Evolutionary conservation across 2,329 filamentous ascomycete species (phyloP), one percentile per base, ranked within the genome.

Genomic region (Paecilomyces niveus): DNA sequence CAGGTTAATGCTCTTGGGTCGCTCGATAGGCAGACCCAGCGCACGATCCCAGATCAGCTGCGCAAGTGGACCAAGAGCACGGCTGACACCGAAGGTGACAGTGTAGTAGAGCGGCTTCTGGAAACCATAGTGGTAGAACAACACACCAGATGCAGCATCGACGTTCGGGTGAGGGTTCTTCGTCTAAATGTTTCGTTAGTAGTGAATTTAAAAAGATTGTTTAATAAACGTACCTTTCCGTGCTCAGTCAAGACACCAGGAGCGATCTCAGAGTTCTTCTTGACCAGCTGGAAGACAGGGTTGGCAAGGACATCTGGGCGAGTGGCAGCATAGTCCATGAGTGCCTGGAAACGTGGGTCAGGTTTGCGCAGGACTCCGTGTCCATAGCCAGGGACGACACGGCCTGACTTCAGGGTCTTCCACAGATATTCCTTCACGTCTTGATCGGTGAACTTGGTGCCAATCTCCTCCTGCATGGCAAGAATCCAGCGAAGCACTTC

Each of bases 81-180:
- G 80, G 72, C 82, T 85, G 53, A 88, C 85, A 66, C 85, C 85
- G 66, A 88, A 88, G 5, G 85, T 86, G 9, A 85, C 85, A 15
- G 85, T 88, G 80, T 97, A 99, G 82, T 97, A 99, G 10, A 97
- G 83, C 0, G 93, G 96, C 80, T 97, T 91, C 74, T 90, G 89
- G 86, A 99, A 96, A 59, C 93, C 94, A 74, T 96, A 99, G 81
- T 97, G 92, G 78, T 97, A 88, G 85, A 99, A 97, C 54, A 99
- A 83, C 5, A 97, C 92, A 63, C 94, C 94, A 0, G 92, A 96
- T 63, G 86, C 88, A 54, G 89, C 92, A 76, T 99, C 94, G 62
- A 99, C 94, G 74, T 99, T 99, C 64, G 94, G 94, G 78, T 93
- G 96, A 1, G 94, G 92, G 80, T 96, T 96, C 83, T 96, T 96